Evolutionary conservation across 2,329 filamentous ascomycete species (phyloP), one percentile per base, ranked within the genome.

Genomic region (Cladophialophora chaetospira): DNA sequence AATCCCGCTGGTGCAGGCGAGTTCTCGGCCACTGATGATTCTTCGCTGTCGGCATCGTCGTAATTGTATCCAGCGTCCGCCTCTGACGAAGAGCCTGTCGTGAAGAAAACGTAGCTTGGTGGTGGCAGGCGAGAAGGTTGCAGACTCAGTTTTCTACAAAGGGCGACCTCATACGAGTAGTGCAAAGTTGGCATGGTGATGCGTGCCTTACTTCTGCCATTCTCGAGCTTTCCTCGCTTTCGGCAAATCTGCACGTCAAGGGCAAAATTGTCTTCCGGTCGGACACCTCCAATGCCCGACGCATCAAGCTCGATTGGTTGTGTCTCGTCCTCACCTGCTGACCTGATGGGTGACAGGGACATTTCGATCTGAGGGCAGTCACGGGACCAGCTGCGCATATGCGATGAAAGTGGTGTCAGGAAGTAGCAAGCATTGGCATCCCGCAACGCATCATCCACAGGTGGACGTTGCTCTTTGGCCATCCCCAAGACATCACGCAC

Each of bases 221-320:
- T 36, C 29, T 28, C 25, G n/a, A 40, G n/a, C 17, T 26, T 29
- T 26, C 21, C 38, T 13, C 38, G 23, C 19, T 47, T 53, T 36
- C 60, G 61, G 5, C 49, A 38, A 8, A 62, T 53, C 45, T 64
- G 62, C 4, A 72, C 69, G 45, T 70, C 64, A 26, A 73, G 42
- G 4, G 67, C 63, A 59, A 73, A 72, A 40, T 73, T 72, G 56
- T 73, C 71, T 42, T 65, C 63, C 5, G 70, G 69, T 11, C 63
- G 57, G 28, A 72, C 66, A 29, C 68, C 67, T 11, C 69, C 69
- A 11, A 72, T 44, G 5, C 71, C 71, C n/a, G 68, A 72, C 11
- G 60, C 71, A 35, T 65, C 58, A 21, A 73, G 57, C 28, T 69
- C 62, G 2, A 65, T 45, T 8, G 69, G 67, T n/a, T 49, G 42